phyloP scores from a whole-genome alignment of 1,284 basidiomycete species.

The Marasmius tenuissimus region DNA sequence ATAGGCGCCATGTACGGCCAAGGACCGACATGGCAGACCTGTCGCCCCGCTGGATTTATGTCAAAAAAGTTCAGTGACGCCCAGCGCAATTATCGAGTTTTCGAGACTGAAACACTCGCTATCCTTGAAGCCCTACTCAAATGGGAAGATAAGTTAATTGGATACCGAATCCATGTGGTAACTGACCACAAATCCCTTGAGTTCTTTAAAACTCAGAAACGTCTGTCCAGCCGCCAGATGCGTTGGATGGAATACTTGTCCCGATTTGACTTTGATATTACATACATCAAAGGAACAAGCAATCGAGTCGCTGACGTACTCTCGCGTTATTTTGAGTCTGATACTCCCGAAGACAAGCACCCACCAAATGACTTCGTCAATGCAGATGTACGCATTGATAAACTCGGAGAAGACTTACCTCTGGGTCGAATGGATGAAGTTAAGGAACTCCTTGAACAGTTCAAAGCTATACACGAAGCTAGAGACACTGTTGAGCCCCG shows the following conservation, averaged over 20 bases:
- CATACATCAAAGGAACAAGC: conserved; percentile 3
- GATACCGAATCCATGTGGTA: conserved; percentile 9
- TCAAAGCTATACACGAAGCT: background rate
- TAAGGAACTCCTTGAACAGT: background rate
- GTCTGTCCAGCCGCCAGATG: conserved; percentile 5
- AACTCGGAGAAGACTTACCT: background rate
- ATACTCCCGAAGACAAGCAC: background rate
- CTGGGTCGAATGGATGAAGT: conserved; percentile 11
- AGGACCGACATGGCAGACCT: too few species aligned
- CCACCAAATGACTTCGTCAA: background rate
- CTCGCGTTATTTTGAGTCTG: conserved; percentile 9
- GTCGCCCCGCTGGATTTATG: too few species aligned
- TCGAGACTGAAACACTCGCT: too few species aligned
- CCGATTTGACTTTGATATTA: too few species aligned
- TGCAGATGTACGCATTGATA: background rate
- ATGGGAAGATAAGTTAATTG: conserved; percentile 30
- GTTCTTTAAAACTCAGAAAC: conserved; percentile 9
- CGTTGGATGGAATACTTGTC: conserved; percentile 12
- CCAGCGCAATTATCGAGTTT: too few species aligned
- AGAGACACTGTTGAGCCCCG: background rate
- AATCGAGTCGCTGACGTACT: conserved; percentile 9
- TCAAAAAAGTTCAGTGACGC: too few species aligned
- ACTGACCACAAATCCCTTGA: conserved; percentile 9
- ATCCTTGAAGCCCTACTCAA: too few species aligned
- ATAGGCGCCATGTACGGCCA: too few species aligned